Evolutionary conservation across 345 rosid species (phyloP), one percentile per base, ranked within the genome.

Genomic region (Citrus mangshanensis): DNA sequence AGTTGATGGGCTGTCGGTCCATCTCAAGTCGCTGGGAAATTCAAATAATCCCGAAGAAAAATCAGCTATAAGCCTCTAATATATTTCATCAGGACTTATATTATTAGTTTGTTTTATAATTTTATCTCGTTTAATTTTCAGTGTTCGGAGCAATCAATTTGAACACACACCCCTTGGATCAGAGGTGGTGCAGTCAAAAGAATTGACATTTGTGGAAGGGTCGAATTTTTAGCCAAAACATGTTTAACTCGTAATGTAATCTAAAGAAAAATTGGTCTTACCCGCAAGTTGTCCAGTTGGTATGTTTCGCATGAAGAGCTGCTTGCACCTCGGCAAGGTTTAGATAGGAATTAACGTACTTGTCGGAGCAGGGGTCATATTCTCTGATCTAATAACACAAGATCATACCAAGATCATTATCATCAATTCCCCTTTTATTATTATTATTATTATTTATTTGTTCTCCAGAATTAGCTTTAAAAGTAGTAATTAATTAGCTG

Each of bases 281-380:
- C 89, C 83, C 56, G 86, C 89, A 87, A 77, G 25, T 55, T 51
- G 77, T 24, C 92, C 90, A 89, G 9, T 49, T 13, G n/a, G 80
- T 80, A 34, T 84, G 40, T 61, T 79, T 82, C 24, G 85, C 85
- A 84, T 86, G 93, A 24, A 88, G 78, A 70, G 89, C 85, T 32
- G 60, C 58, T 79, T 88, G 91, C 37, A 88, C 92, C 51, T 83
- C 80, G 4, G 83, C 79, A 38, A 46, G 83, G 77, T 89, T 89
- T 40, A 86, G 86, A 74, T 87, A 86, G 34, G 84, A 51, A 13
- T 30, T 0, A 1, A 87, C 87, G 54, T 87, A 84, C 28, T 3
- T 0, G 22, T 27, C 76, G 18, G 87, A 77, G 82, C 91, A 88
- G 30, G 91, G 93, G 69, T 89, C 91, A 38, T 77, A 86, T 3